Evolutionary conservation across 148 eudicot species (phyloP), one percentile per base, ranked within the genome.

Genomic region (Vaccinium vitisidaea): DNA sequence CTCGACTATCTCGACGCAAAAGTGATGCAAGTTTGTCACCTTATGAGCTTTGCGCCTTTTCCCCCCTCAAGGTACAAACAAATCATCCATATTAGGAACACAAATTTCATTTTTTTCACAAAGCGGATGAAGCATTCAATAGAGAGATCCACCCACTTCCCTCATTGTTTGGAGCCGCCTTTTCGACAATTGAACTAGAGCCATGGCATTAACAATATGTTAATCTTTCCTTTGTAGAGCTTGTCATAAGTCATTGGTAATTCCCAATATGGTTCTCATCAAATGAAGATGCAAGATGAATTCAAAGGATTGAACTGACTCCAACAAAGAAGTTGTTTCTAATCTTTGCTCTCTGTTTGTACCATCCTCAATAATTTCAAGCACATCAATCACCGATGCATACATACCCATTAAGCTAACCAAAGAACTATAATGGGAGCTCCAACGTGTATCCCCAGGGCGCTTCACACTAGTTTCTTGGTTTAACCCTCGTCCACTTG

Each of bases 391-490:
- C 12, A 77, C 25, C 10, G 48, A 10, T 54, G 80, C 14, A 52
- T 71, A 88, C 70, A 84, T 55, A 43, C 11, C 5, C 18, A 79
- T 52, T 18, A 88, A 69, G 52, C 52, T 86, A 4, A 80, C 5
- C 5, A 86, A 27, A 8, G 83, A 19, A 43, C 13, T 15, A 76
- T 84, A 84, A 81, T 86, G 83, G 9, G 76, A 88, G n/a, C 88
- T 52, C 86, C 90, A 88, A 52, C 82, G 71, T 1, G 85, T 88
- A 73, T 88, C 87, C 8, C 70, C 46, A 0, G 77, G 21, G 1
- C 75, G 30, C n/a, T 49, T 74, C 8, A 86, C 11, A 53, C 18
- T 36, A 23, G 12, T 30, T 63, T 83, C 82, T 32, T 88, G 84
- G 67, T 85, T 85, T 27, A 78, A 43, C 30, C 83, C 81, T 52